Evolutionary conservation across 2,329 filamentous ascomycete species (phyloP), one percentile per base, ranked within the genome.

Genomic region (Boeremia lycopersici): DNA sequence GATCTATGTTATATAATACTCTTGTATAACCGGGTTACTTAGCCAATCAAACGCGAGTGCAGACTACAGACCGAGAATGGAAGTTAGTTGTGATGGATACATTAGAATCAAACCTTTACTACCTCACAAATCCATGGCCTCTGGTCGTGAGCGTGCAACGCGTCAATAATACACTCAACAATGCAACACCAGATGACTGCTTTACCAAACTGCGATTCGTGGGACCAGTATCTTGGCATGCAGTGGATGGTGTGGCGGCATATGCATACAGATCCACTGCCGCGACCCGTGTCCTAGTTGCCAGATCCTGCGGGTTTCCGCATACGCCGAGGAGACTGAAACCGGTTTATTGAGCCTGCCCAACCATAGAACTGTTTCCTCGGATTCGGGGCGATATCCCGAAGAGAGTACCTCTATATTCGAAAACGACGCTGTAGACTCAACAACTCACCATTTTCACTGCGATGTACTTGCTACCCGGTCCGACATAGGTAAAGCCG

Each of bases 271-370:
- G 19, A 42, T 42, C 17, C 28, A 38, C n/a, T 34, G 43, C 38
- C 13, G 19, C 26, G n/a, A 28, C 17, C 50, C 26, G 19, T 38
- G 33, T 47, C 38, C 31, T 48, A 31, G 43, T 38, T 38, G 12
- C 15, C 44, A 53, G 44, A 53, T 48, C 33, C 44, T 44, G 38
- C 30, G 11, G 19, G 31, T 13, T 42, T 42, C 36, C 25, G 35
- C 15, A 43, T 28, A 30, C 30, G 12, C 28, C 28, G 13, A 10
- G 19, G 2, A 4, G 19, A 29, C 10, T 23, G 8, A 42, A 10
- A 15, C 17, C n/a, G 15, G 11, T 42, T 15, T 42, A 35, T 17
- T 7, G 12, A 28, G 19, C 4, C 6, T 29, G n/a, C 17, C 12
- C 13, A 11, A 5, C 17, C 23, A 10, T 34, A 23, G 3, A 23